Evolutionary conservation across 768 basidiomycete genomes (phyloP).

Genomic region (Boletus sensibilis): DNA sequence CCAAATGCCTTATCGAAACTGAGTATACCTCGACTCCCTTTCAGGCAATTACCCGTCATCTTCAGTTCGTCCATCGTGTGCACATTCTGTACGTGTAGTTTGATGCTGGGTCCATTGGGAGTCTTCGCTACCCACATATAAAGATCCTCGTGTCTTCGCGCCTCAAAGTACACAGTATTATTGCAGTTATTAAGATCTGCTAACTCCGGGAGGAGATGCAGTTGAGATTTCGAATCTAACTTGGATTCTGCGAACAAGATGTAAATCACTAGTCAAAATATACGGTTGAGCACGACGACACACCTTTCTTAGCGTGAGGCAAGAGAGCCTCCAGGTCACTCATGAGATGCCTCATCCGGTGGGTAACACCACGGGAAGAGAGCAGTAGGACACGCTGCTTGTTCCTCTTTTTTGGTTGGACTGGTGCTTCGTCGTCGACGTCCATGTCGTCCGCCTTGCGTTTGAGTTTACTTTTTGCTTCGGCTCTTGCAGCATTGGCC

Average conservation of each 20-base stretch:
- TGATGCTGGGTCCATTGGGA: slow-evolving; percentile 96
- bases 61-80: slow-evolving; percentile 99
- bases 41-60: slow-evolving; percentile 98
- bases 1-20: slow-evolving; percentile 93
- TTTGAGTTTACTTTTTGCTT: slow-evolving; percentile 48
- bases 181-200: slow-evolving; percentile 98
- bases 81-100: slow-evolving; percentile 96
- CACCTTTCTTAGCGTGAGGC: slow-evolving; percentile 97
- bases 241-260: slow-evolving; percentile 71
- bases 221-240: slow-evolving; percentile 93
- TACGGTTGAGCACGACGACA: slow-evolving; percentile 27
- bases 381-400: slow-evolving; percentile 94
- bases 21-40: slow-evolving; percentile 88
- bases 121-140: slow-evolving; percentile 97
- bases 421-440: slow-evolving; percentile 47
- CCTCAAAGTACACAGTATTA: slow-evolving; percentile 96
- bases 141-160: slow-evolving; percentile 90
- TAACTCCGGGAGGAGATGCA: slow-evolving; percentile 90
- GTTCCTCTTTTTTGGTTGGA: slow-evolving; percentile 64
- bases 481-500: slow-evolving; percentile 51
- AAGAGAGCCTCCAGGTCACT: slow-evolving; percentile 86
- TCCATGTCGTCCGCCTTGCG: slow-evolving; percentile 65
- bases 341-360: slow-evolving; percentile 97
- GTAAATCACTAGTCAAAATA: neutral
- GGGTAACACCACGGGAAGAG: slow-evolving; percentile 90